Evolutionary conservation across 371 early-diverging fungal genomes (phyloP).

Genomic region (Syncephalis plumigaleata): DNA sequence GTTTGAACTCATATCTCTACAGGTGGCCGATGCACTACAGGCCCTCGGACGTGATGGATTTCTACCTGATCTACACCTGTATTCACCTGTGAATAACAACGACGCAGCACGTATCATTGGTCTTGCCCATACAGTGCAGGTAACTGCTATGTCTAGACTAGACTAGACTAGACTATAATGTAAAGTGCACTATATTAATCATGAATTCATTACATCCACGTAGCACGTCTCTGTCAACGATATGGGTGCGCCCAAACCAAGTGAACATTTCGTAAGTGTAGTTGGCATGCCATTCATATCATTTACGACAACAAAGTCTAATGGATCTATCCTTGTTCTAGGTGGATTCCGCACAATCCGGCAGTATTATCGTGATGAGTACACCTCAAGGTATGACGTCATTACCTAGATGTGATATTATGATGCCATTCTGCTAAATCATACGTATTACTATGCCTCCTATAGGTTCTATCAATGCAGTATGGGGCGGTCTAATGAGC

Average conservation of each 20-base stretch:
- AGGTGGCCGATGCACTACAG: constrained; percentile 53
- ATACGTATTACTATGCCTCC: not conserved
- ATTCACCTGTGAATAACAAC: constrained; percentile 38
- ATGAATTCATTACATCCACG: too few species aligned
- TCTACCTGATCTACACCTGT: constrained; percentile 43
- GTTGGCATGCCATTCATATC: constrained; percentile 3
- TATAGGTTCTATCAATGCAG: constrained; percentile 31
- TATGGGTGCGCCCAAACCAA: constrained; percentile 19
- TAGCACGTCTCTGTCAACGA: constrained; percentile 31
- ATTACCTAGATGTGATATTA: not conserved
- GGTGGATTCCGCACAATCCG: constrained; percentile 33
- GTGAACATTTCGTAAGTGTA: constrained; percentile 35
- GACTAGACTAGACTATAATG: too few species aligned
- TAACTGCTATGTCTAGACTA: constrained; percentile 5
- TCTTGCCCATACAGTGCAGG: constrained; percentile 59
- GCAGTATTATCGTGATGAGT: constrained; percentile 44
- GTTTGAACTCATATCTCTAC: not conserved
- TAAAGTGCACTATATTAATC: not conserved
- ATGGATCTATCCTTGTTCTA: constrained; percentile 9
- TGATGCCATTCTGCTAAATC: not conserved
- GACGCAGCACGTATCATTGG: constrained; percentile 44
- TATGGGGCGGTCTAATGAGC: constrained; percentile 70
- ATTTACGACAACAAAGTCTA: too few species aligned
- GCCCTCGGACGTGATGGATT: constrained; percentile 43
- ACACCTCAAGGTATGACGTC: constrained; percentile 21